These are phyloP conservation scores for Claviceps spartinae DNA, from an alignment of 2,329 filamentous ascomycete genomes.

Conservation along the genomic window DNA sequence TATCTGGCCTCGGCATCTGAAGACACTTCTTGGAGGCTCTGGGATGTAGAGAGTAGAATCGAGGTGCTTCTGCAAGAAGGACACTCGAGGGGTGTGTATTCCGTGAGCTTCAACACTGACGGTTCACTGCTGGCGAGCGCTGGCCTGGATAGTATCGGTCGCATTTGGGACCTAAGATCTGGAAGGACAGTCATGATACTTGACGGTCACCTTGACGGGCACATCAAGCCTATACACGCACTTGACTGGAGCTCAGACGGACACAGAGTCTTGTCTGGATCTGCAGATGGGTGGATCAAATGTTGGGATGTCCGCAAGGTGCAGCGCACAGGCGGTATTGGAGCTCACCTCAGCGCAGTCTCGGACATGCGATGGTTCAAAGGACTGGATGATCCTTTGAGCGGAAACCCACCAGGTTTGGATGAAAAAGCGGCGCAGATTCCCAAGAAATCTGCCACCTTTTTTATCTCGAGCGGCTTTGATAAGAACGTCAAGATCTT, in stretches of 20 bases:
- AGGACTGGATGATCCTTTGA: constrained; percentile 61
- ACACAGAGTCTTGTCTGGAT: constrained; percentile 82
- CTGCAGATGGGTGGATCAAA: constrained; percentile 89
- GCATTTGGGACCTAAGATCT: constrained; percentile 88
- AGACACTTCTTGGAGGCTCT: constrained; percentile 92
- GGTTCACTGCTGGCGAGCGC: constrained; percentile 82
- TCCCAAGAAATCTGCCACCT: constrained; percentile 81
- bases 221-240: constrained; percentile 84
- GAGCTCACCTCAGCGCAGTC: constrained; percentile 81
- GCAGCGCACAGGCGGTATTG: constrained; percentile 67
- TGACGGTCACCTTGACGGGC: constrained; percentile 67
- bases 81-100: constrained; percentile 85
- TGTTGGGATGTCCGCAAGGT: constrained; percentile 96
- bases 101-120: constrained; percentile 79
- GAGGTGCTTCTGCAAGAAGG: constrained; percentile 86
- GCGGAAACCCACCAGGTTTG: constrained; percentile 43
- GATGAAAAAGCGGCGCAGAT: constrained; percentile 52
- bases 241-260: constrained; percentile 89
- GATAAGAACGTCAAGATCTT: constrained; percentile 94
- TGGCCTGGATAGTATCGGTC: constrained; percentile 87
- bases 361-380: constrained; percentile 92
- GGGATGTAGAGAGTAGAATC: constrained; percentile 77
- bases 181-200: constrained; percentile 93
- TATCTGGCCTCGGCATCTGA: constrained; percentile 90
- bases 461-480: constrained; percentile 82